These are phyloP conservation scores for Suillus weaverae DNA, from an alignment of 768 basidiomycete genomes.

Conservation along the genomic window DNA sequence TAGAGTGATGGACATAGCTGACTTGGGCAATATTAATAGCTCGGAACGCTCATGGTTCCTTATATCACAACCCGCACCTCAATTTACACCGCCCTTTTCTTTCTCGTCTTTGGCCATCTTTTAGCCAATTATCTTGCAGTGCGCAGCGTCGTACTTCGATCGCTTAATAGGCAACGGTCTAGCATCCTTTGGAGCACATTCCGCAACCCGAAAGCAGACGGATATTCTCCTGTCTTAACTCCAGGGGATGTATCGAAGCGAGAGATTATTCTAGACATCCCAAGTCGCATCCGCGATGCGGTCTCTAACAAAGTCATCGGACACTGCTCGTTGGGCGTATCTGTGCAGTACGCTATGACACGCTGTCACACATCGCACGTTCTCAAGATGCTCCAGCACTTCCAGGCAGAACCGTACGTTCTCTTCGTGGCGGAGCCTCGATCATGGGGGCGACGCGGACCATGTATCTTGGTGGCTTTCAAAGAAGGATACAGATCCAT, in stretches of 20 bases:
- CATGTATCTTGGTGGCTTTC: constrained; percentile 45
- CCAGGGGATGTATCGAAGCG: constrained; percentile 41
- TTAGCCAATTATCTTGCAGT: constrained; percentile 61
- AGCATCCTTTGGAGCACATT: constrained; percentile 48
- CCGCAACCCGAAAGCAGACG: constrained; percentile 12
- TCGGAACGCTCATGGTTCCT: constrained; percentile 59
- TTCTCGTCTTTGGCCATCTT: constrained; percentile 56
- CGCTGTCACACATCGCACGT: constrained; percentile 17
- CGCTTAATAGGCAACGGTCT: constrained; percentile 61
- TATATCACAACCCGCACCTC: constrained; percentile 46
- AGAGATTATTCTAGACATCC: constrained; percentile 47
- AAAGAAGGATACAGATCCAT: constrained; percentile 46
- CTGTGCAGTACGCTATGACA: constrained; percentile 32
- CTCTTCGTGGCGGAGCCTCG: constrained; percentile 44
- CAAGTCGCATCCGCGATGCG: constrained; percentile 40
- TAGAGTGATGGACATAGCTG: not conserved
- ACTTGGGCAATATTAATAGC: constrained; percentile 34
- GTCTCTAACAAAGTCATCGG: constrained; percentile 39
- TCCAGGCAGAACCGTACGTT: constrained; percentile 48
- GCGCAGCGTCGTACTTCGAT: constrained; percentile 53
- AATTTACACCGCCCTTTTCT: constrained; percentile 52
- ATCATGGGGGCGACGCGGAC: not conserved
- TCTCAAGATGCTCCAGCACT: constrained; percentile 37
- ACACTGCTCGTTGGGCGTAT: constrained; percentile 50
- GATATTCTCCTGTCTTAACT: constrained; percentile 19